Percentiles rank a stretch among this genome's conserved stretches.
These are phyloP conservation scores for Hypoxylon sp. DNA, from an alignment of 2,329 filamentous ascomycete genomes.

Conservation along the genomic window DNA sequence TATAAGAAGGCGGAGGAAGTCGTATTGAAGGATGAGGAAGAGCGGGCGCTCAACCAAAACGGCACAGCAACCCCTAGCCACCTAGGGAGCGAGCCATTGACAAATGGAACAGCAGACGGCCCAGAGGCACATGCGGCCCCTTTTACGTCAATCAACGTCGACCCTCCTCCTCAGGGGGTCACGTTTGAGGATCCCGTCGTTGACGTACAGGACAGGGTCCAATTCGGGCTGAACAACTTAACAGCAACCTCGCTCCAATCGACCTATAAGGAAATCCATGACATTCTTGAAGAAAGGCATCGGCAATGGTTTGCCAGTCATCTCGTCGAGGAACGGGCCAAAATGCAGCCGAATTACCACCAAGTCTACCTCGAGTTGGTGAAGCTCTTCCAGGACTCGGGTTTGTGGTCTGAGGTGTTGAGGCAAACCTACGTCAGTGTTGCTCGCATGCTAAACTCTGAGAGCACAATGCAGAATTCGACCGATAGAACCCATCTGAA, in stretches of 20 bases:
- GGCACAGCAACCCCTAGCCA: conserved; percentile 57
- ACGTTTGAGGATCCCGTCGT: conserved; percentile 86
- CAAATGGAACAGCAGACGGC: conserved; percentile 80
- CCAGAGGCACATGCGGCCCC: conserved; percentile 75
- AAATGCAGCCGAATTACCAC: conserved; percentile 97
- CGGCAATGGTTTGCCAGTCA: conserved; percentile 98
- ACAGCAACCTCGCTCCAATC: conserved; percentile 88
- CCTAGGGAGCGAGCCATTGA: conserved; percentile 63
- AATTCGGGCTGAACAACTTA: conserved; percentile 97
- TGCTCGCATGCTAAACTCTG: conserved; percentile 88
- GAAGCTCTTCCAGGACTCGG: conserved; percentile 81
- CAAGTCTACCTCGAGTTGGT: conserved; percentile 92
- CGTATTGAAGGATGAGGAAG: conserved; percentile 75
- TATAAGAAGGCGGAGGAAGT: conserved; percentile 86
- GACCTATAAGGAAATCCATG: conserved; percentile 85
- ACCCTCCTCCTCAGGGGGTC: conserved; percentile 72
- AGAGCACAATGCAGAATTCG: conserved; percentile 84
- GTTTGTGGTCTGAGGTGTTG: conserved; percentile 88
- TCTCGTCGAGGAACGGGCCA: conserved; percentile 94
- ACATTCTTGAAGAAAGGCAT: conserved; percentile 82
- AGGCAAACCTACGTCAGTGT: conserved; percentile 92
- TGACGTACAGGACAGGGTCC: conserved; percentile 89
- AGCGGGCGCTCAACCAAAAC: conserved; percentile 68
- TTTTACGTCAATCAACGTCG: conserved; percentile 83
- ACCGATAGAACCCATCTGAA: conserved; percentile 91